phyloP scores from a whole-genome alignment of 2,329 filamentous ascomycete genomes.

The Xylariales sp. region DNA sequence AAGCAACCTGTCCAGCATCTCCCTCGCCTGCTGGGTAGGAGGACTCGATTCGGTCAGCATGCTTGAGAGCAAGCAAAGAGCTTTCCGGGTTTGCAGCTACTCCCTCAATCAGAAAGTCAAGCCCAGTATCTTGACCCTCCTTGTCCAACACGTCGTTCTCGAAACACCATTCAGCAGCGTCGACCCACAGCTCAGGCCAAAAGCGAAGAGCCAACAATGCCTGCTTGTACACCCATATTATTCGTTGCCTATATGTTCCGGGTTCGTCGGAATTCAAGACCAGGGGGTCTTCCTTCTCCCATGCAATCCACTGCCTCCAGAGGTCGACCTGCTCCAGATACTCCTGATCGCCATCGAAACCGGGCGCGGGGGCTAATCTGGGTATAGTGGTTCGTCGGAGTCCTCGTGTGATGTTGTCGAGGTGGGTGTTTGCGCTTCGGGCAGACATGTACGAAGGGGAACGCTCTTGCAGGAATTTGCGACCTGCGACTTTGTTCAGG shows the following conservation, averaged over 20 bases:
- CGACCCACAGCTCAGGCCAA: slow-evolving; percentile 94
- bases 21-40: slow-evolving; percentile 73
- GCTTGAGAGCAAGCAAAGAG: slow-evolving; percentile 82
- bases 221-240: slow-evolving; percentile 90
- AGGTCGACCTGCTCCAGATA: slow-evolving; percentile 78
- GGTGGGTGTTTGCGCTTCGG: slow-evolving; percentile 78
- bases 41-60: slow-evolving; percentile 80
- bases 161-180: slow-evolving; percentile 90
- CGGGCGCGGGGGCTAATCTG: slow-evolving; percentile 73
- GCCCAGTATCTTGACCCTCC: slow-evolving; percentile 58
- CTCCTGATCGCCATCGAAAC: slow-evolving; percentile 82
- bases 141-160: slow-evolving; percentile 59
- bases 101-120: slow-evolving; percentile 75
- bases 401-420: slow-evolving; percentile 82
- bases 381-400: slow-evolving; percentile 75
- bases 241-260: slow-evolving; percentile 67
- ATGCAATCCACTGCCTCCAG: slow-evolving; percentile 92
- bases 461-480: slow-evolving; percentile 90
- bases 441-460: slow-evolving; percentile 96
- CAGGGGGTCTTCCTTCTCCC: slow-evolving; percentile 91
- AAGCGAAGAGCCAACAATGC: slow-evolving; percentile 90
- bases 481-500: slow-evolving; percentile 86
- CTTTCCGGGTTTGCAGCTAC: slow-evolving; percentile 90
- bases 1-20: slow-evolving; percentile 68
- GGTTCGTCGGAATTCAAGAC: slow-evolving; percentile 80